Evolutionary conservation across 1,284 basidiomycete genomes (phyloP).

Genomic region (Ganoderma leucocontextum): DNA sequence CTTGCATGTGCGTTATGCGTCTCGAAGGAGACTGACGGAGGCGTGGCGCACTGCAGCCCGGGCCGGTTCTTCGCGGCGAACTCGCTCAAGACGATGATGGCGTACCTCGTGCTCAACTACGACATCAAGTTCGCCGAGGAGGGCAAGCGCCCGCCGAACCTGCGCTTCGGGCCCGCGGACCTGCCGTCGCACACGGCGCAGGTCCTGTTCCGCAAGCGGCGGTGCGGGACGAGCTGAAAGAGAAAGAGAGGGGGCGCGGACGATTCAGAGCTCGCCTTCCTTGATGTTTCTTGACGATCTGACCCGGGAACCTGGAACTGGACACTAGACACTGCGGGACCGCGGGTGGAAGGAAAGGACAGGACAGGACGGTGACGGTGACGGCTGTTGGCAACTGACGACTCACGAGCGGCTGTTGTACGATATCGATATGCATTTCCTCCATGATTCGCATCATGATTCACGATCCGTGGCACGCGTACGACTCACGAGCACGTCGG

Average conservation of each 20-base stretch:
- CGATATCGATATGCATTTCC: not conserved
- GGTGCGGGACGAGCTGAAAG: not conserved
- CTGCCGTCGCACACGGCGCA: slow-evolving; percentile 27
- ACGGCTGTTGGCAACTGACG: not conserved
- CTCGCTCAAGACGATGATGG: slow-evolving; percentile 39
- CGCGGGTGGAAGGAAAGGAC: not conserved
- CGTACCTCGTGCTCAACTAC: slow-evolving; percentile 36
- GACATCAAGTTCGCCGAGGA: slow-evolving; percentile 32
- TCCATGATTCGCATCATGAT: not conserved
- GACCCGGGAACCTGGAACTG: not conserved
- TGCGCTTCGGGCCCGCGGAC: slow-evolving; percentile 29
- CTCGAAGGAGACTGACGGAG: not conserved
- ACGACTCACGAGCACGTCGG: not conserved
- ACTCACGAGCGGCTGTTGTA: not conserved
- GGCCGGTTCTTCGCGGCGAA: slow-evolving; percentile 39
- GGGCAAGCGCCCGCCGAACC: slow-evolving; percentile 29
- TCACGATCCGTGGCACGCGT: no score
- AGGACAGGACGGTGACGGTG: not conserved
- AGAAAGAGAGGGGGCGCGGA: not conserved
- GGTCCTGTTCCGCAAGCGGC: slow-evolving; percentile 26
- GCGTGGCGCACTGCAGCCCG: slow-evolving; percentile 22
- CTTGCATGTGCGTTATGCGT: no score
- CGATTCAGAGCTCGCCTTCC: no score
- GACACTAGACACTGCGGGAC: no score
- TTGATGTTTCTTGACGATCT: not conserved